A percentile compares a stretch with the other conserved stretches of the same genome.
phyloP scores from a whole-genome alignment of 176 grass and related monocot species.

The Juncus inflexus region DNA sequence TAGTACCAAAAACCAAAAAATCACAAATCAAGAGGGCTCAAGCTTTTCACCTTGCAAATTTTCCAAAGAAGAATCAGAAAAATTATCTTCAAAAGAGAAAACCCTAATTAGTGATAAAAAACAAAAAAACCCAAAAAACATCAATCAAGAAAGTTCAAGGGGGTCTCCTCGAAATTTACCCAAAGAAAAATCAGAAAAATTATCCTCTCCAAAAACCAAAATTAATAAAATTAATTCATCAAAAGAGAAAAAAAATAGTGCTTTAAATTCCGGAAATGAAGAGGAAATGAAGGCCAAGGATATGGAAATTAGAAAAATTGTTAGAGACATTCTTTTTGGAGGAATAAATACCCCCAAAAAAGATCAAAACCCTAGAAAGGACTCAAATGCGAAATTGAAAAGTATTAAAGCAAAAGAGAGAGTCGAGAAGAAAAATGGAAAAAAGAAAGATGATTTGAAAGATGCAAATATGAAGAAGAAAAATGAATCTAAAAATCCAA shows the following conservation, averaged over 20 bases:
- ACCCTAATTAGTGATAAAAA: slow-evolving; percentile 15
- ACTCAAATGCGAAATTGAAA: slow-evolving; percentile 35
- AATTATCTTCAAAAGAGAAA: background rate
- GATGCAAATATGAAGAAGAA: background rate
- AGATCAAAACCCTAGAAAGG: slow-evolving; percentile 40
- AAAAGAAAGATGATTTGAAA: slow-evolving; percentile 9
- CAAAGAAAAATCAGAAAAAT: slow-evolving; percentile 18
- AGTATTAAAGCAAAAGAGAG: background rate
- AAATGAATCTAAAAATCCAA: too few species aligned
- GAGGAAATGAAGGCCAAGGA: slow-evolving; percentile 46
- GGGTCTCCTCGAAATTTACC: slow-evolving; percentile 22
- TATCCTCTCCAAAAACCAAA: slow-evolving; percentile 5
- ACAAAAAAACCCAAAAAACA: slow-evolving; percentile 23
- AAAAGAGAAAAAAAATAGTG: slow-evolving; percentile 1
- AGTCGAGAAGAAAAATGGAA: slow-evolving; percentile 4
- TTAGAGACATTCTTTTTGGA: slow-evolving; percentile 54
- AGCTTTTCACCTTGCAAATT: background rate
- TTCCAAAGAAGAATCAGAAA: background rate
- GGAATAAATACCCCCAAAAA: slow-evolving; percentile 35
- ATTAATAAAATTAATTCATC: slow-evolving; percentile 14
- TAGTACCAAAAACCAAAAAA: background rate
- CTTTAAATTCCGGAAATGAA: slow-evolving; percentile 33
- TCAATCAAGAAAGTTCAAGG: slow-evolving; percentile 21
- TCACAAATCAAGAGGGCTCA: slow-evolving; percentile 4
- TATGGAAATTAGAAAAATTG: slow-evolving; percentile 29